phyloP scores from a whole-genome alignment of 805 yeast genomes.

The Saturnispora zaruensis region DNA sequence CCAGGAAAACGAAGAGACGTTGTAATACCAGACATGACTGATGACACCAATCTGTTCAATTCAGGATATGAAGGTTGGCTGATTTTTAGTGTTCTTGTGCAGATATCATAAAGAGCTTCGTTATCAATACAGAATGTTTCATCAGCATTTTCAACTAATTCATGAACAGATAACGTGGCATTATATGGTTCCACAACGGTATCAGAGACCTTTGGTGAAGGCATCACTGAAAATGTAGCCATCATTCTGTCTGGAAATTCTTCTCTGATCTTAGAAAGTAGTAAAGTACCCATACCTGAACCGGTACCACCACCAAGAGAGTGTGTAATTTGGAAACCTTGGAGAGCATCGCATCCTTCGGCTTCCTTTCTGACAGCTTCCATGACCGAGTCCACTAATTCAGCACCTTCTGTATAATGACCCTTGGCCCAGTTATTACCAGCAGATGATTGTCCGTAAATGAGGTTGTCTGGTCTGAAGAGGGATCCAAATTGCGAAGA shows the following conservation, averaged over 20 bases:
- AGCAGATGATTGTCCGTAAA: slow-evolving; percentile 86
- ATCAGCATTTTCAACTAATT: slow-evolving; percentile 82
- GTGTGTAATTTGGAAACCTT: slow-evolving; percentile 88
- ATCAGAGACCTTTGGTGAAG: slow-evolving; percentile 84
- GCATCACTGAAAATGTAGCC: slow-evolving; percentile 91
- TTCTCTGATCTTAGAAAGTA: slow-evolving; percentile 79
- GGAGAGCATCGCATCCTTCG: slow-evolving; percentile 85
- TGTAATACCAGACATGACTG: slow-evolving; percentile 93
- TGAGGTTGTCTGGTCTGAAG: slow-evolving; percentile 87
- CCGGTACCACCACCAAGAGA: slow-evolving; percentile 92
- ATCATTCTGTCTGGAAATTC: slow-evolving; percentile 94
- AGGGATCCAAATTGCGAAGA: slow-evolving; percentile 74
- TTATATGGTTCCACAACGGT: slow-evolving; percentile 95
- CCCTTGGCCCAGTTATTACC: slow-evolving; percentile 98
- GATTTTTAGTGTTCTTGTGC: slow-evolving; percentile 77
- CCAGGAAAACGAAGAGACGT: slow-evolving; percentile 93
- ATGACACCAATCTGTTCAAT: slow-evolving; percentile 73
- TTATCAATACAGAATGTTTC: slow-evolving; percentile 94
- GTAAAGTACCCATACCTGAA: slow-evolving; percentile 90
- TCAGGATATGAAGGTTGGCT: slow-evolving; percentile 72
- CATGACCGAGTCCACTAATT: slow-evolving; percentile 79
- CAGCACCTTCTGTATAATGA: slow-evolving; percentile 95
- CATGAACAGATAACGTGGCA: slow-evolving; percentile 85
- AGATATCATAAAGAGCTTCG: slow-evolving; percentile 85
- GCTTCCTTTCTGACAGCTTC: slow-evolving; percentile 91